Conservation (phyloP, 306 rosid genomes). For the Quercus alba region DNA sequence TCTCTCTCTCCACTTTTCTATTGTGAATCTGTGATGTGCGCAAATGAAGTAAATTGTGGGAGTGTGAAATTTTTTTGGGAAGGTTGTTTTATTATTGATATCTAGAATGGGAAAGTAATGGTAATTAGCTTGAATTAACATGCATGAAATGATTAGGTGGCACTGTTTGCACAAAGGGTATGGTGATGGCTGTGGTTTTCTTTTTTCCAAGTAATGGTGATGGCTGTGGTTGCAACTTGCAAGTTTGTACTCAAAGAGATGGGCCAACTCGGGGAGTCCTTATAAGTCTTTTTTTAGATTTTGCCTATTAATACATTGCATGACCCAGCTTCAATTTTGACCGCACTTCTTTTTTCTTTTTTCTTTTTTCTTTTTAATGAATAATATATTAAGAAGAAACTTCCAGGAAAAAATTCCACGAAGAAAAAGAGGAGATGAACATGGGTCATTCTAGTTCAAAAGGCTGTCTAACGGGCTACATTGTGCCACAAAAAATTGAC, state of each 20-base stretch:
- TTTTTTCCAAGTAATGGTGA: slow-evolving; percentile 1
- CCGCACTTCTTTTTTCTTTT: too few relatives aligned
- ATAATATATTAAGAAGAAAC: too few relatives aligned
- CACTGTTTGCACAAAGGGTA: slow-evolving; percentile 11
- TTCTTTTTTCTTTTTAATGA: too few relatives aligned
- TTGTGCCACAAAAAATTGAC: too few relatives aligned
- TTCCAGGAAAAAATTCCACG: neutral
- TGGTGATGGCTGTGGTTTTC: too few relatives aligned
- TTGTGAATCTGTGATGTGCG: too few relatives aligned
- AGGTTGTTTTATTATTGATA: too few relatives aligned
- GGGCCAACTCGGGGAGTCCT: slow-evolving; percentile 34
- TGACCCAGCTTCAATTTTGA: neutral
- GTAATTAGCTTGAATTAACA: slow-evolving; percentile 16
- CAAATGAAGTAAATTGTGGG: too few relatives aligned
- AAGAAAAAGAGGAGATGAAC: neutral
- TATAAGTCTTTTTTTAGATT: neutral
- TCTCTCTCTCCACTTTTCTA: too few relatives aligned
- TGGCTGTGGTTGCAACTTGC: slow-evolving; percentile 25
- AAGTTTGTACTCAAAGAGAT: slow-evolving; percentile 27
- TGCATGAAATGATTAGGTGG: slow-evolving; percentile 34
- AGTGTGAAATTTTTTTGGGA: too few relatives aligned
- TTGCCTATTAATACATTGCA: neutral
- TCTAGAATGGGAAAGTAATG: neutral
- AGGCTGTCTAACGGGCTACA: too few relatives aligned
- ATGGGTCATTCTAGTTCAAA: too few relatives aligned